Conservation (phyloP, 805 yeast genomes). For the Lachancea nothofagi region DNA sequence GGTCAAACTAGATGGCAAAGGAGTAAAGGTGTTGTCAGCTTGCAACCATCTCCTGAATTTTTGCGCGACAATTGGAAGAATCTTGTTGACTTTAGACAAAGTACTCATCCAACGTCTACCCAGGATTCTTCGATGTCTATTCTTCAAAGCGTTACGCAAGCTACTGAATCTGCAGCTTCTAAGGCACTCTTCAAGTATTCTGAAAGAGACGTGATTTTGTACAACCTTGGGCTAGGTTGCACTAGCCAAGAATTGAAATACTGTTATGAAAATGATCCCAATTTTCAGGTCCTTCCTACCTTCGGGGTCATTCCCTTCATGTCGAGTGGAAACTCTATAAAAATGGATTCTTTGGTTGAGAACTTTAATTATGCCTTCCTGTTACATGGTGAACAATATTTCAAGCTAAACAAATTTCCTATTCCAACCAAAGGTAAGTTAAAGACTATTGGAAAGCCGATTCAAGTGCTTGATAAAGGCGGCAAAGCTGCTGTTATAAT, state of each 20-base stretch:
- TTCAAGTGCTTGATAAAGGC: slow-evolving; percentile 78
- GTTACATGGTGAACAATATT: slow-evolving; percentile 92
- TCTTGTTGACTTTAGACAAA: slow-evolving; percentile 55
- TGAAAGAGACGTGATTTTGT: slow-evolving; percentile 68
- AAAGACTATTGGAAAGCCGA: slow-evolving; percentile 56
- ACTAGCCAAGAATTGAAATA: slow-evolving; percentile 68
- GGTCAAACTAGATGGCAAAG: slow-evolving; percentile 95
- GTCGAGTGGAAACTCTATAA: slow-evolving; percentile 51
- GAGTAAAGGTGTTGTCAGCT: slow-evolving; percentile 73
- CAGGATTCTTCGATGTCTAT: slow-evolving; percentile 79
- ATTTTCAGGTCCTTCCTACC: slow-evolving; percentile 83
- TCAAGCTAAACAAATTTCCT: slow-evolving; percentile 70
- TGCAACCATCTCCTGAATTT: slow-evolving; percentile 56
- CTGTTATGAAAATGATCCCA: slow-evolving; percentile 66
- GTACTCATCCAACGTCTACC: slow-evolving; percentile 46
- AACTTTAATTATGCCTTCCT: slow-evolving; percentile 85
- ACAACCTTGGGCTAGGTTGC: slow-evolving; percentile 89
- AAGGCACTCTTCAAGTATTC: slow-evolving; percentile 49
- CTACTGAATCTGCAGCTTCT: slow-evolving; percentile 37
- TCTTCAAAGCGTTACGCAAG: slow-evolving; percentile 51
- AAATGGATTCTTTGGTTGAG: slow-evolving; percentile 58
- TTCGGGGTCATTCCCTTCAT: slow-evolving; percentile 87
- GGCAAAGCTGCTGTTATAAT: slow-evolving; percentile 73
- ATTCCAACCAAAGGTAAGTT: slow-evolving; percentile 67
- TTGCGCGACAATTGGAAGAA: slow-evolving; percentile 61